phyloP scores from a whole-genome alignment of 169 alveolate species.

The Hepatocystis sp. region DNA sequence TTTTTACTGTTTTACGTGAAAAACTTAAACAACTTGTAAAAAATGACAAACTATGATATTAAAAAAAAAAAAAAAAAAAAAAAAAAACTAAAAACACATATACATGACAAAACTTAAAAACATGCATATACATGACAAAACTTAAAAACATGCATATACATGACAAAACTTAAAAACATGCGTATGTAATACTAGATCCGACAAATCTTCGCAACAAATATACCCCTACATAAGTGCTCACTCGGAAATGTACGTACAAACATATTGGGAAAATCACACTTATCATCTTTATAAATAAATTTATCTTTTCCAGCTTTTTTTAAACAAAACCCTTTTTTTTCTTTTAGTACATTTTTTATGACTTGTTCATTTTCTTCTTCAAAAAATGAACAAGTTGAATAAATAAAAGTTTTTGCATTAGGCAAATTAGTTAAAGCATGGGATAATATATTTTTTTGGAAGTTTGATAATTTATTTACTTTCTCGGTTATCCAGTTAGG shows the following conservation, averaged over 20 bases:
- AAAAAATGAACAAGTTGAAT: slow-evolving; percentile 74
- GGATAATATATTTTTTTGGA: slow-evolving; percentile 45
- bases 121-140: too few species aligned
- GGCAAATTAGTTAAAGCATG: slow-evolving; percentile 33
- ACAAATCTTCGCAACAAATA: slow-evolving; percentile 37
- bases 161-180: too few species aligned
- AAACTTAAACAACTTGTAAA: too few species aligned
- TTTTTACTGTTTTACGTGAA: too few species aligned
- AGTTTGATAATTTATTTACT: slow-evolving; percentile 28
- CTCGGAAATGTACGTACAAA: slow-evolving; percentile 61
- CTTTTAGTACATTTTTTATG: slow-evolving; percentile 19
- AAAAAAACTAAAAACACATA: too few species aligned
- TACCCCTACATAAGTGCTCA: slow-evolving; percentile 43
- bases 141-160: too few species aligned
- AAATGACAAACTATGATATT: too few species aligned
- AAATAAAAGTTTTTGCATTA: slow-evolving; percentile 41
- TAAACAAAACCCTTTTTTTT: slow-evolving; percentile 2
- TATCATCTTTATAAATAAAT: slow-evolving; percentile 19
- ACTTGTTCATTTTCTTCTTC: slow-evolving; percentile 76
- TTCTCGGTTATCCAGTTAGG: slow-evolving; percentile 19
- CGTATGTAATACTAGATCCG: too few species aligned
- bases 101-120: too few species aligned
- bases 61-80: too few species aligned
- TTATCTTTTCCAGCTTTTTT: slow-evolving; percentile 74
- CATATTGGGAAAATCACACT: slow-evolving; percentile 24